These are phyloP conservation scores for Monilinia aucupariae DNA, from an alignment of 2,329 filamentous ascomycete genomes.

Conservation along the genomic window DNA sequence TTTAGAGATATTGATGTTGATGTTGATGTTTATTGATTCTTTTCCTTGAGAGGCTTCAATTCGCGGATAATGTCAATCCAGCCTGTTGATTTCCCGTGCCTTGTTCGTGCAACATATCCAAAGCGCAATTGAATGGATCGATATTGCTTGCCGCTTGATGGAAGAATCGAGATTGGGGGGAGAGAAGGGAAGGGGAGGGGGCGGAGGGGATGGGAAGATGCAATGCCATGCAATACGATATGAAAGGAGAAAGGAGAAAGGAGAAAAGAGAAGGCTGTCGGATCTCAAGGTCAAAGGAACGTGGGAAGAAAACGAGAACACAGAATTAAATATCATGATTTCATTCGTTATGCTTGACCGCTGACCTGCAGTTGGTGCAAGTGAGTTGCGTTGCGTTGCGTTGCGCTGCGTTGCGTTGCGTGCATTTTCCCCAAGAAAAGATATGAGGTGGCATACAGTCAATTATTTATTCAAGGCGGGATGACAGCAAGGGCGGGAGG, in stretches of 20 bases:
- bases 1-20: slow-evolving; percentile 4
- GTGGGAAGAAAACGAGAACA: background rate
- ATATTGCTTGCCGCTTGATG: background rate
- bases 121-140: background rate
- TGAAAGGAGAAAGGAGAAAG: background rate
- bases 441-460: slow-evolving; percentile 9
- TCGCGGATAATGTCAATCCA: slow-evolving; percentile 1
- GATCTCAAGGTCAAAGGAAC: background rate
- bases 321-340: background rate
- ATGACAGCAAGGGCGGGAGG: background rate
- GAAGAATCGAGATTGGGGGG: no score
- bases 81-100: background rate
- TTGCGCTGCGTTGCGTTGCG: background rate
- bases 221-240: background rate
- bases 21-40: slow-evolving; percentile 8
- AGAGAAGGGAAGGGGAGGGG: no score
- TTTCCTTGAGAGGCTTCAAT: background rate
- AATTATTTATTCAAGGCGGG: background rate
- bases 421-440: background rate
- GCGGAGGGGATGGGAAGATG: background rate
- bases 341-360: no score
- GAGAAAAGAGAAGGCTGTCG: slow-evolving; percentile 4
- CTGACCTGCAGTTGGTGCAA: no score
- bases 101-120: background rate
- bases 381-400: no score